phyloP scores from a whole-genome alignment of 106 monocot species.

The Iris macrosiphon region DNA sequence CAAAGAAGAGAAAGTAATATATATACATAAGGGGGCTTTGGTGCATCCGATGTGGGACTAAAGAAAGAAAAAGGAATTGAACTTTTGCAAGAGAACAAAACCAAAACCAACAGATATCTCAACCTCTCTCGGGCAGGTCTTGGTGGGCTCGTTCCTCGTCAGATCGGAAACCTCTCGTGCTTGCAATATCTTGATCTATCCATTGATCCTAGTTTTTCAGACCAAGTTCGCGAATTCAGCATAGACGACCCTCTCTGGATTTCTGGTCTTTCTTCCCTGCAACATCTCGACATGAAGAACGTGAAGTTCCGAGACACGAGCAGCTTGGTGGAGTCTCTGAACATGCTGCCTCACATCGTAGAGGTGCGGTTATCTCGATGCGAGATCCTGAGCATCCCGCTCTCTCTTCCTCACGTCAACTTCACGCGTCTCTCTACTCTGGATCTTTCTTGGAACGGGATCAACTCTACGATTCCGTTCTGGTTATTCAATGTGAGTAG shows the following conservation, averaged over 20 bases:
- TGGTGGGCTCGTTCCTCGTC: conserved; percentile 15
- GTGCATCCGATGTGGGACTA: too few relatives aligned
- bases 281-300: background rate
- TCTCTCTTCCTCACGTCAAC: background rate
- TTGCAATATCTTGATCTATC: background rate
- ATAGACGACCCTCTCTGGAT: too few relatives aligned
- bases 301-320: too few relatives aligned
- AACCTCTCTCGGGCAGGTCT: conserved; percentile 13
- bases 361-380: background rate
- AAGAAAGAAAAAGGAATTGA: too few relatives aligned
- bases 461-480: background rate
- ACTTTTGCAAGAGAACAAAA: too few relatives aligned
- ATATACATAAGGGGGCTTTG: too few relatives aligned
- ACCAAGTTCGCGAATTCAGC: too few relatives aligned
- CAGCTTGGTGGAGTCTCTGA: background rate
- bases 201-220: background rate
- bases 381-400: background rate
- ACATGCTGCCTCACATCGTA: background rate
- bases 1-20: too few relatives aligned
- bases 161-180: conserved; percentile 15
- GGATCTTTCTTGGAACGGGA: background rate
- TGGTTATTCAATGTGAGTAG: background rate
- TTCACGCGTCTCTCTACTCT: background rate
- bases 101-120: too few relatives aligned
- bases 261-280: too few relatives aligned